Evolutionary conservation across 177 flowering plant genomes (phyloP).

Genomic region (Vitis hybrid): DNA sequence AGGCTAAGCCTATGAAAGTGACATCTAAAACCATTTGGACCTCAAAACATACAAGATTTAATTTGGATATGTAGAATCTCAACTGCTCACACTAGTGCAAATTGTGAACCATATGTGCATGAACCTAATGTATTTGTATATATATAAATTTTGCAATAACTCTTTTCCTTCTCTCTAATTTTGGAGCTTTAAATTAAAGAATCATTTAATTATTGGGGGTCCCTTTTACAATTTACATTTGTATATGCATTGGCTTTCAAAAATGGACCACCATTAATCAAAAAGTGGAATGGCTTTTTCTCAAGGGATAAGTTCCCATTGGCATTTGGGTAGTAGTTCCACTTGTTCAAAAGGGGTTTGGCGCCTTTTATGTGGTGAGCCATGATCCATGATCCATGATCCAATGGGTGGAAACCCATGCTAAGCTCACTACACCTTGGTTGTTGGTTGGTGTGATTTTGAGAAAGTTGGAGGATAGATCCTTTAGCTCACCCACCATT

Average conservation of each 20-base stretch:
- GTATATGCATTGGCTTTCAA: too few relatives aligned
- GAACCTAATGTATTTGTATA: too few relatives aligned
- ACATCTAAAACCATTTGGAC: not conserved
- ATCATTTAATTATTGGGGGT: not conserved
- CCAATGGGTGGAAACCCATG: too few relatives aligned
- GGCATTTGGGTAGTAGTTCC: not conserved
- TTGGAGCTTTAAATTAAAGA: not conserved
- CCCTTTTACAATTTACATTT: not conserved
- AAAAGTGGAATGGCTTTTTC: not conserved
- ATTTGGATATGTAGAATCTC: too few relatives aligned
- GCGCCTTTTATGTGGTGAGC: not conserved
- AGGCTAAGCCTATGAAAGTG: conserved; percentile 9
- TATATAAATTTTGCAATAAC: too few relatives aligned
- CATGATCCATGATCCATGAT: too few relatives aligned
- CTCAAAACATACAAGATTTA: not conserved
- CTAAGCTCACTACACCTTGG: too few relatives aligned
- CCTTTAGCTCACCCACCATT: too few relatives aligned
- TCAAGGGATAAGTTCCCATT: conserved; percentile 3
- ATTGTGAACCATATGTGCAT: too few relatives aligned
- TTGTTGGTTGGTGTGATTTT: too few relatives aligned
- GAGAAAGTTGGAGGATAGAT: not conserved
- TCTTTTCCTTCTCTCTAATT: too few relatives aligned
- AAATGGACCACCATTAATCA: not conserved
- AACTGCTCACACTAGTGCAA: not conserved
- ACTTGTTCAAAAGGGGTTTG: not conserved